These are phyloP conservation scores for Drosera spatulata DNA, from an alignment of 179 eudicot genomes.

Conservation along the genomic window DNA sequence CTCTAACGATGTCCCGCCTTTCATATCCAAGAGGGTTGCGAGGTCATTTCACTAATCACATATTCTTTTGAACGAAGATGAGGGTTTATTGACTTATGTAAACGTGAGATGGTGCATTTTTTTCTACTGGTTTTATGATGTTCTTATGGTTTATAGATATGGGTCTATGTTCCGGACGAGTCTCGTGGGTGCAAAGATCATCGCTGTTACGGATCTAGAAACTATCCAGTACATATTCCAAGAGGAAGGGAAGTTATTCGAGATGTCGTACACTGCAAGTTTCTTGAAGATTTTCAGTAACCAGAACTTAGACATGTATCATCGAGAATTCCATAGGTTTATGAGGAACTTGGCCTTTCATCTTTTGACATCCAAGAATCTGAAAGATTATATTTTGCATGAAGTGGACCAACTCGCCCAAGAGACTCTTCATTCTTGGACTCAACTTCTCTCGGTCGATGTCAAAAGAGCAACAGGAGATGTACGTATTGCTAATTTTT, in stretches of 20 bases:
- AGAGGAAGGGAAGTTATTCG: conserved; percentile 67
- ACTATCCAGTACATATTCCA: conserved; percentile 59
- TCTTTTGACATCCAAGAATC: conserved; percentile 75
- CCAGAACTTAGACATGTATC: conserved; percentile 72
- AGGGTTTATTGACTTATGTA: background rate
- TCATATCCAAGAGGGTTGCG: conserved; percentile 58
- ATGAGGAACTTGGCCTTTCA: conserved; percentile 76
- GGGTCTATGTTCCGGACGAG: conserved; percentile 80
- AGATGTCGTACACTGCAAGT: conserved; percentile 88
- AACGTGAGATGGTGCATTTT: conserved; percentile 4
- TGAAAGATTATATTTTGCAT: conserved; percentile 25
- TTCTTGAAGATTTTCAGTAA: conserved; percentile 71
- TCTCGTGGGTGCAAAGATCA: conserved; percentile 67
- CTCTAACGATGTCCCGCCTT: conserved; percentile 52
- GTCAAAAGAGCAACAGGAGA: too few relatives aligned
- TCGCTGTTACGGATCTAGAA: conserved; percentile 73
- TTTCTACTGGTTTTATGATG: background rate
- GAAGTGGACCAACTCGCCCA: too few relatives aligned
- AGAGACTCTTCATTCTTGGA: too few relatives aligned
- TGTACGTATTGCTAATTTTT: too few relatives aligned
- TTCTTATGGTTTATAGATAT: conserved; percentile 30
- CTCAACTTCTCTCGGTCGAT: too few relatives aligned
- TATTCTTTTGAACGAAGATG: background rate
- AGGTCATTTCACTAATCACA: conserved; percentile 29
- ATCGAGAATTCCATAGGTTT: conserved; percentile 84